Evolutionary conservation across 495 filamentous ascomycete species (phyloP).

Genomic region (Talaromyces proteolyticus): DNA sequence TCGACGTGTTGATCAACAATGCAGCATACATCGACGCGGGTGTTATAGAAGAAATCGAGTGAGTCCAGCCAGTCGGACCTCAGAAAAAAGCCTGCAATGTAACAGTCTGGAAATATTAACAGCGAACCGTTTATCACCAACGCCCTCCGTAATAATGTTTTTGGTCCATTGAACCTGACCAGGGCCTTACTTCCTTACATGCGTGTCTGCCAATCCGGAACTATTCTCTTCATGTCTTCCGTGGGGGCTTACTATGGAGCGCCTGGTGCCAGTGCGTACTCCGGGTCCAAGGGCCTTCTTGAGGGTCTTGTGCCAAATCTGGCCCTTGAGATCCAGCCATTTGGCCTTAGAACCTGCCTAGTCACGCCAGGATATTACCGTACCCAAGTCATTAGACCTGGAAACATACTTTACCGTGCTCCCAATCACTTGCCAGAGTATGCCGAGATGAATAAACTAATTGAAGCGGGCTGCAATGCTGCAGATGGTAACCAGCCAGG

Average conservation of each 20-base stretch:
- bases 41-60: slow-evolving; percentile 15
- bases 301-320: slow-evolving; percentile 25
- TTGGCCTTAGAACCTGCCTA: slow-evolving; percentile 22
- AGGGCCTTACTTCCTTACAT: slow-evolving; percentile 39
- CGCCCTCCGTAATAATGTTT: slow-evolving; percentile 26
- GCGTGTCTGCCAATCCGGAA: slow-evolving; percentile 31
- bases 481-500: slow-evolving; percentile 9
- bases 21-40: slow-evolving; percentile 35
- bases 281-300: slow-evolving; percentile 26
- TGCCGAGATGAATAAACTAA: slow-evolving; percentile 1
- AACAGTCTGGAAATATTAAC: slow-evolving; percentile 13
- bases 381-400: slow-evolving; percentile 7
- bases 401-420: slow-evolving; percentile 1
- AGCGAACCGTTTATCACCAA: slow-evolving; percentile 3
- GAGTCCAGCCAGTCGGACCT: not conserved
- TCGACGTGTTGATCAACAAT: slow-evolving; percentile 50
- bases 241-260: slow-evolving; percentile 12
- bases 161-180: slow-evolving; percentile 35
- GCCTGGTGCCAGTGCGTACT: slow-evolving; percentile 9
- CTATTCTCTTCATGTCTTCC: slow-evolving; percentile 31
- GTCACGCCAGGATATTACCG: slow-evolving; percentile 39
- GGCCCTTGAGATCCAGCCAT: slow-evolving; percentile 18
- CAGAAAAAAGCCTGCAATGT: not conserved
- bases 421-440: slow-evolving; percentile 3
- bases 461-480: not conserved